Base-by-base conservation (phyloP, 108 stramenopile species). In the Bacterosira constricta region DNA sequence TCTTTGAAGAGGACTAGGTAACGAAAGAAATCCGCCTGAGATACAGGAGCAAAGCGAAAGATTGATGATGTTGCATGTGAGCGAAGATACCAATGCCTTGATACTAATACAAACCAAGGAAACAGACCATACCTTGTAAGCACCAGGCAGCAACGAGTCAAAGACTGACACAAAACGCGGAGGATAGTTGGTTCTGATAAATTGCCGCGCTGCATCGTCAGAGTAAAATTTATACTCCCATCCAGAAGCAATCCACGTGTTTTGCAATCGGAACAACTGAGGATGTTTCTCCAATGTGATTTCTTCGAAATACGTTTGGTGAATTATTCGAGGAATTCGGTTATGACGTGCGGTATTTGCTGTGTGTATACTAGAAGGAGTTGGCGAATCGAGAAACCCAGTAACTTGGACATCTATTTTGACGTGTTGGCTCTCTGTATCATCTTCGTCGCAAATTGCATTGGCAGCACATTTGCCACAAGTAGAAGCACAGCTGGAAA, bases 291-390 rank as follows among this genome's bases (percentile, higher is more conserved):
- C 79, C 18, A 53, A 42, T 6, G 69, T 72, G 26, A 87, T 46
- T 23, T 82, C 77, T 52, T 87, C 86, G 67, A 87, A 87, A 65
- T 72, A 87, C 10, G 86, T 87, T 69, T 87, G 86, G 53, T 87
- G 86, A 52, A 84, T 85, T 32, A 87, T 84, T 13, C 81, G 71
- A 18, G 83, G 86, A 45, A 85, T 87, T 32, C 61, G 45, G 26
- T 47, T 21, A 37, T 54, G 75, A 11, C 12, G 46, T 37, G 56
- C 38, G 30, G 56, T 51, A 62, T 54, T 5, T 39, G 17, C 34
- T 25, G 56, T 42, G 32, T 60, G 29, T 21, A 20, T 29, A 35
- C 47, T 23, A 2, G 8, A 26, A 29, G 23, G 8, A 38, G 38
- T 52, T 63, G 44, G 20, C 51, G 62, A 18, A 63, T 55, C 21